Percentiles rank a stretch among this genome's conserved stretches.
Conservation (phyloP, 441 rosid species). For the Populus trichocarpa region DNA sequence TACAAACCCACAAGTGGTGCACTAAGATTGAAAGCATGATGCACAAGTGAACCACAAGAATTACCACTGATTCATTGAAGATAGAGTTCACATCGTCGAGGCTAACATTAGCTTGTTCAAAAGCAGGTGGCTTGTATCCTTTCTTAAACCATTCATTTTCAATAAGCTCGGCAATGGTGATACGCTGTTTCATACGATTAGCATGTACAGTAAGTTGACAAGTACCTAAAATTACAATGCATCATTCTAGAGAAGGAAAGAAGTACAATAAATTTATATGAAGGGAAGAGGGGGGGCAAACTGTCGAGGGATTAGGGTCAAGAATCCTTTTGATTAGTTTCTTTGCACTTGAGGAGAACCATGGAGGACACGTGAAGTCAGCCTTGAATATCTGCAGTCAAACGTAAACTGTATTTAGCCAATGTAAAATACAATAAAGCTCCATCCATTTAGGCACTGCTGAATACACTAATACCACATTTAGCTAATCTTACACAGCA, state of each 20-base stretch:
- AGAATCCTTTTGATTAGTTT: constrained; percentile 83
- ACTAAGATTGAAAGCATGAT: not conserved
- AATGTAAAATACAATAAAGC: not conserved
- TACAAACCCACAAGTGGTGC: constrained; percentile 11
- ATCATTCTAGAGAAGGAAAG: constrained; percentile 7
- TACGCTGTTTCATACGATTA: constrained; percentile 59
- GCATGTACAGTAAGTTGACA: constrained; percentile 13
- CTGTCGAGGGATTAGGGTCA: constrained; percentile 89
- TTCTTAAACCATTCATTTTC: constrained; percentile 98
- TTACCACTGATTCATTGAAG: constrained; percentile 75
- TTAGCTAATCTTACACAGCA: not conserved
- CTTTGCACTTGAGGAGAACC: constrained; percentile 97
- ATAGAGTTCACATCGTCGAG: constrained; percentile 85
- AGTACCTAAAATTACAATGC: not conserved
- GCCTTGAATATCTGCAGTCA: constrained; percentile 84
- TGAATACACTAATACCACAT: not conserved
- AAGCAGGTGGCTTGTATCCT: constrained; percentile 81
- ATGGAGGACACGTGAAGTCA: constrained; percentile 89
- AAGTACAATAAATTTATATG: not conserved
- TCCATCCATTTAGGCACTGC: not conserved
- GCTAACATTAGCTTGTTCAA: constrained; percentile 73
- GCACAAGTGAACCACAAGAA: constrained; percentile 14
- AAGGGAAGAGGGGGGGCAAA: constrained; percentile 25
- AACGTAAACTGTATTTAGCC: constrained; percentile 1
- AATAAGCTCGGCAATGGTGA: constrained; percentile 74